phyloP scores from a whole-genome alignment of 83 land plant species.

The Diphasiastrum complanatum region DNA sequence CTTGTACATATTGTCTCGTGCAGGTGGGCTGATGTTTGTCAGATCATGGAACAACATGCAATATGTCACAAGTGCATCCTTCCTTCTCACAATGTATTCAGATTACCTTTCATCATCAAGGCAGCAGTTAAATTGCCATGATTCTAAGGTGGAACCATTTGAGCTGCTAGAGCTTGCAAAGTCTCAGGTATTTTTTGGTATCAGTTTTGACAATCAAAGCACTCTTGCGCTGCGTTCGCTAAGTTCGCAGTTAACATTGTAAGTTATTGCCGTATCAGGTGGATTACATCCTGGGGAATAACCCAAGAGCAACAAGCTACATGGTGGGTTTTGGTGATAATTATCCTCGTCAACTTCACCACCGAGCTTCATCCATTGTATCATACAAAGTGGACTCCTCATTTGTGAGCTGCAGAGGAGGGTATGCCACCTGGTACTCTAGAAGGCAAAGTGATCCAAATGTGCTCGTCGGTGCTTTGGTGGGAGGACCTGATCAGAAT shows the following conservation, averaged over 20 bases:
- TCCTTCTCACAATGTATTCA: conserved; percentile 67
- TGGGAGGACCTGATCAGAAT: conserved; percentile 85
- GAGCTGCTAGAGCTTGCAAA: conserved; percentile 62
- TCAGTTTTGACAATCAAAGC: too few species aligned
- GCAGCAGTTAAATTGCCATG: conserved; percentile 29
- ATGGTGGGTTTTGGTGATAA: conserved; percentile 81
- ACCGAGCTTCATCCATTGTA: conserved; percentile 79
- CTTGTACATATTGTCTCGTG: background rate
- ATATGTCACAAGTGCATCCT: conserved; percentile 76
- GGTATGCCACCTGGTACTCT: conserved; percentile 59
- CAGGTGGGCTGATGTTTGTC: conserved; percentile 71
- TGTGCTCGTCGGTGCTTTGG: conserved; percentile 66
- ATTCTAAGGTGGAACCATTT: conserved; percentile 43
- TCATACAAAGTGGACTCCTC: conserved; percentile 45
- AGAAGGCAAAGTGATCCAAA: conserved; percentile 62
- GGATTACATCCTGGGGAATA: conserved; percentile 85
- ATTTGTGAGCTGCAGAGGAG: conserved; percentile 59
- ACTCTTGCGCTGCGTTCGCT: too few species aligned
- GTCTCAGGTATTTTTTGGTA: conserved; percentile 51
- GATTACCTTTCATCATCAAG: conserved; percentile 59
- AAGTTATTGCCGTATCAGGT: too few species aligned
- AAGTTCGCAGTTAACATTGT: too few species aligned
- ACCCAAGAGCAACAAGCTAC: conserved; percentile 79
- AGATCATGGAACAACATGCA: conserved; percentile 95
- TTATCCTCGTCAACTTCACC: conserved; percentile 77